Evolutionary conservation across 805 yeast genomes (phyloP).

Genomic region (Candida germanica): DNA sequence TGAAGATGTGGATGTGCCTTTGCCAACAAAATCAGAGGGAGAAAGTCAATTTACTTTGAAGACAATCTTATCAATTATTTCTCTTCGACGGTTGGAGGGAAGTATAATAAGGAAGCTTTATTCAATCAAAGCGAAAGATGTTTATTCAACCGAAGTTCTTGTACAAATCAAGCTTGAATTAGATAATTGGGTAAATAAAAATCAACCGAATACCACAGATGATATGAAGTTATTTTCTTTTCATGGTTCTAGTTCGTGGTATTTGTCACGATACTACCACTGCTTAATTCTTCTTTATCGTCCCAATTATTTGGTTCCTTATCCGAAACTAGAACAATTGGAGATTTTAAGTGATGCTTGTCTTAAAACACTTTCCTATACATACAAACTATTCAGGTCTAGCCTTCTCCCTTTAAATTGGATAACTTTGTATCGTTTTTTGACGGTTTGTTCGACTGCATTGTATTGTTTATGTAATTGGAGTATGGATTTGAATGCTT

Average conservation of each 20-base stretch:
- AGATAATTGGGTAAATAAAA: constrained; percentile 27
- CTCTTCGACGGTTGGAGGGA: constrained; percentile 47
- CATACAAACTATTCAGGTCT: constrained; percentile 43
- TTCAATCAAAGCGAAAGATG: constrained; percentile 36
- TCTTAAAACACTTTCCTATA: constrained; percentile 43
- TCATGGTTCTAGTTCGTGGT: constrained; percentile 32
- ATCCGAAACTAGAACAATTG: constrained; percentile 38
- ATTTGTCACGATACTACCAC: constrained; percentile 43
- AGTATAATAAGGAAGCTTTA: constrained; percentile 44
- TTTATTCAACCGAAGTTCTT: constrained; percentile 11
- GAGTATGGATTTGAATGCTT: constrained; percentile 43
- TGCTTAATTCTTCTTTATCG: constrained; percentile 45
- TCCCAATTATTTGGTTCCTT: constrained; percentile 48
- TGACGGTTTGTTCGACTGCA: constrained; percentile 47
- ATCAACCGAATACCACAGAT: constrained; percentile 30
- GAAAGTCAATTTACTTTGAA: constrained; percentile 41
- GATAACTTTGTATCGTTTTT: constrained; percentile 46
- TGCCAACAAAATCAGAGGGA: constrained; percentile 37
- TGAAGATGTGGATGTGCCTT: constrained; percentile 46
- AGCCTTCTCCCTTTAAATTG: constrained; percentile 47
- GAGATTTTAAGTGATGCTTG: constrained; percentile 45
- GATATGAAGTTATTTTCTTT: constrained; percentile 30
- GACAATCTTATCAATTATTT: constrained; percentile 40
- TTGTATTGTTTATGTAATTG: constrained; percentile 46
- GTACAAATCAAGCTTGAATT: constrained; percentile 10